These are phyloP conservation scores for Fusarium sororula DNA, from an alignment of 2,329 filamentous ascomycete genomes.

Conservation along the genomic window DNA sequence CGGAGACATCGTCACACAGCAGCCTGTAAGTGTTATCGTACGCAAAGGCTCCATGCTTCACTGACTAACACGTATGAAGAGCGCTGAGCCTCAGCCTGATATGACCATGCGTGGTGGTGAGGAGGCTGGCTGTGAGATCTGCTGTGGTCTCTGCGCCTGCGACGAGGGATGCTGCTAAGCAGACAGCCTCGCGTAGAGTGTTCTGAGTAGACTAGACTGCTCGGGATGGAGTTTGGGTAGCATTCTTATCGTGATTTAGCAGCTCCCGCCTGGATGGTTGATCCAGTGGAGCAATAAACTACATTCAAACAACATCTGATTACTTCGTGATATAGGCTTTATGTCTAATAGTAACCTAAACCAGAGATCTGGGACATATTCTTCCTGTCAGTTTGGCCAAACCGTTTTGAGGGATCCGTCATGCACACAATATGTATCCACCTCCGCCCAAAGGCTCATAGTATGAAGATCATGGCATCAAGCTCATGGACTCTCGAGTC, in stretches of 20 bases:
- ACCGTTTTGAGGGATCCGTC: not conserved
- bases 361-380: not conserved
- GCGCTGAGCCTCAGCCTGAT: constrained; percentile 53
- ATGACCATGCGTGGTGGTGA: constrained; percentile 56
- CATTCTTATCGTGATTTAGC: constrained; percentile 17
- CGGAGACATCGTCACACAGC: constrained; percentile 51
- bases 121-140: constrained; percentile 57
- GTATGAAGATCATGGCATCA: not conserved
- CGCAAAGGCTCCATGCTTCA: not conserved
- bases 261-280: not conserved
- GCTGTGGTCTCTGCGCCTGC: constrained; percentile 57
- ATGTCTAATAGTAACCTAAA: not conserved
- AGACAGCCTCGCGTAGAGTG: not conserved
- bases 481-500: no score
- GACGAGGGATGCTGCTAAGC: constrained; percentile 54
- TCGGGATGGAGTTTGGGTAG: constrained; percentile 22
- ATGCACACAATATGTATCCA: not conserved
- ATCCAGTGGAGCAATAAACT: constrained; percentile 8
- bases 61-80: constrained; percentile 36
- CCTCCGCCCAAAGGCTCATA: not conserved
- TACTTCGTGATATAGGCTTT: not conserved
- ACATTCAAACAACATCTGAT: not conserved
- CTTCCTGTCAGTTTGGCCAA: not conserved
- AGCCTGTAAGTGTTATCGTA: constrained; percentile 49
- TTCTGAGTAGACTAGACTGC: constrained; percentile 1